Percentiles rank a stretch among this genome's conserved stretches.
Conservation (phyloP, 108 stramenopile species). For the Nannochloropsis salina region DNA sequence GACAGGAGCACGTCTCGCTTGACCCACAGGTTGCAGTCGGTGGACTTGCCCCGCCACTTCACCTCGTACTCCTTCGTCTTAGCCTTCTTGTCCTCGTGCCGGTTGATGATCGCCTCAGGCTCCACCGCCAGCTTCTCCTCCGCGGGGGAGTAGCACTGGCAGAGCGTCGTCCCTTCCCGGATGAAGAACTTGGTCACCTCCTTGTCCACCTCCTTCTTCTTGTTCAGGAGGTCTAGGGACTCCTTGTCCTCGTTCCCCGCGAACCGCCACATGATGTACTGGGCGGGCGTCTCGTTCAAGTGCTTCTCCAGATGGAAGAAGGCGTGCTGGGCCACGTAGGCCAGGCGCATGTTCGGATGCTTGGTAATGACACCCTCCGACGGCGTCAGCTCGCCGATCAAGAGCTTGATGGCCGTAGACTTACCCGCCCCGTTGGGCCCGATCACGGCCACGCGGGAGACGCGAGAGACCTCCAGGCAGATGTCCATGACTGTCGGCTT, state of each 20-base stretch:
- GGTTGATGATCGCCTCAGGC: slow-evolving; percentile 94
- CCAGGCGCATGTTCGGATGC: slow-evolving; percentile 98
- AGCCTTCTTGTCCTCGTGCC: slow-evolving; percentile 82
- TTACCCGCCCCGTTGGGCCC: slow-evolving; percentile 99
- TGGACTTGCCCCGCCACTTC: slow-evolving; percentile 38
- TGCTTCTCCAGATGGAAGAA: slow-evolving; percentile 99
- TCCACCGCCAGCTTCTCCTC: slow-evolving; percentile 60
- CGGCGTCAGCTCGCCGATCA: slow-evolving; percentile 73
- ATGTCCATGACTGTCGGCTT: slow-evolving; percentile 90
- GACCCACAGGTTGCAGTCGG: slow-evolving; percentile 36
- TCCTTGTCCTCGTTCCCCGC: slow-evolving; percentile 99
- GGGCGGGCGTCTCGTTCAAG: slow-evolving; percentile 94
- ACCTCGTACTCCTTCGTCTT: slow-evolving; percentile 94
- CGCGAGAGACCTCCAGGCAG: slow-evolving; percentile 89
- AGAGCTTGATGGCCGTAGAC: slow-evolving; percentile 98
- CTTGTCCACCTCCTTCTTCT: slow-evolving; percentile 86
- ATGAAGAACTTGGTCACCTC: slow-evolving; percentile 83
- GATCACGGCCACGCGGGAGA: slow-evolving; percentile 96
- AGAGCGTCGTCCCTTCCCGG: slow-evolving; percentile 57
- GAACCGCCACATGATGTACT: slow-evolving; percentile 99
- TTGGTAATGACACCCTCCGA: slow-evolving; percentile 91
- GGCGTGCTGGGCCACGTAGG: slow-evolving; percentile 99
- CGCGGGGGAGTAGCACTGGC: neutral
- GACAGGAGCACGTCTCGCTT: slow-evolving; percentile 45
- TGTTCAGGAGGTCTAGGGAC: slow-evolving; percentile 74